Percentiles rank a stretch among this genome's conserved stretches.
phyloP scores from a whole-genome alignment of 1,139 yeast genomes.

The Candida anutae region DNA sequence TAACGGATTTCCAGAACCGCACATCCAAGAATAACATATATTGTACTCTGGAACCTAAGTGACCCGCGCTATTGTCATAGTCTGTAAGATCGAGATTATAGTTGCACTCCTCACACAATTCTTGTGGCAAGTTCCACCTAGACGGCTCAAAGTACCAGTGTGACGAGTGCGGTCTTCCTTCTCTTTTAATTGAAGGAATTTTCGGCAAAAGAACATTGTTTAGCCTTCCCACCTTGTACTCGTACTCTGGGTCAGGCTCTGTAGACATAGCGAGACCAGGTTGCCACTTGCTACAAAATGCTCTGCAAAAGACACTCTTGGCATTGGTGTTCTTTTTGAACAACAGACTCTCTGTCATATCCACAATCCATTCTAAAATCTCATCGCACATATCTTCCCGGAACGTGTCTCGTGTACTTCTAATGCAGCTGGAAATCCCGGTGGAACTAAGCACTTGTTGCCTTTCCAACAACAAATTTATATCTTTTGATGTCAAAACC shows the following conservation, averaged over 20 bases:
- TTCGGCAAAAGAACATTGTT: conserved; percentile 31
- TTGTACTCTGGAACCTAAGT: conserved; percentile 68
- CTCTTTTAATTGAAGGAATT: conserved; percentile 11
- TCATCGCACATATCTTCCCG: conserved; percentile 80
- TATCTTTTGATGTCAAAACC: conserved; percentile 50
- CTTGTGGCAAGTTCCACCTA: conserved; percentile 35
- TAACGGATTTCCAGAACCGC: conserved; percentile 62
- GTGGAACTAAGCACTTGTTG: conserved; percentile 49
- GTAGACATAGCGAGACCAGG: conserved; percentile 27
- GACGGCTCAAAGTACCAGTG: conserved; percentile 35
- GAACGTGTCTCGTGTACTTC: conserved; percentile 62
- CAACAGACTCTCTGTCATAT: conserved; percentile 49
- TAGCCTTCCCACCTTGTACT: conserved; percentile 26
- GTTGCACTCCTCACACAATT: conserved; percentile 37
- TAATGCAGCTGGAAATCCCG: conserved; percentile 60
- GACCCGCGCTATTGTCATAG: conserved; percentile 21
- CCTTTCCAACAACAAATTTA: conserved; percentile 43
- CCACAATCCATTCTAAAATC: conserved; percentile 57
- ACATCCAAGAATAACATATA: conserved; percentile 64
- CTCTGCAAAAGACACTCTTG: conserved; percentile 48
- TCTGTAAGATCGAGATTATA: conserved; percentile 29
- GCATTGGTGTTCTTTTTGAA: conserved; percentile 41
- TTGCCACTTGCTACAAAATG: conserved; percentile 48
- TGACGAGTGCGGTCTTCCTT: conserved; percentile 5
- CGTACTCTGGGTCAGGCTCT: conserved; percentile 7